Evolutionary conservation across 2,329 filamentous ascomycete genomes (phyloP).

Genomic region (Verticillium longisporum): DNA sequence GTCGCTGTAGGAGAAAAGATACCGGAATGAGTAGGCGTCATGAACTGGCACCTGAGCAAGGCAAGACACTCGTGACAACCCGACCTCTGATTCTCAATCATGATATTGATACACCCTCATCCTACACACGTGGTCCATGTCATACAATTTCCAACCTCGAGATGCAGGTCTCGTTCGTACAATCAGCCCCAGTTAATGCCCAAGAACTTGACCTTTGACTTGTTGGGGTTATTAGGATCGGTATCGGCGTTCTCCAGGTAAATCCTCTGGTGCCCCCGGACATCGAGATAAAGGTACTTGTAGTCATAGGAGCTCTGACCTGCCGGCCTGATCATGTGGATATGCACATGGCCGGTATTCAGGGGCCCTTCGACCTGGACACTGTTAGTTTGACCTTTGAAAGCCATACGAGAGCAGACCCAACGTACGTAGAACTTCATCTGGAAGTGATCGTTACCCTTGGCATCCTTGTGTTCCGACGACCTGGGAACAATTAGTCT

Average conservation of each 20-base stretch:
- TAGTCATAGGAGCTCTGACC: slow-evolving; percentile 68
- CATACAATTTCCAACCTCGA: neutral
- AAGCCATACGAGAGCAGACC: neutral
- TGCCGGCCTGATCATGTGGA: slow-evolving; percentile 68
- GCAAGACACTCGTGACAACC: too few species aligned
- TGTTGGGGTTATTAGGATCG: slow-evolving; percentile 21
- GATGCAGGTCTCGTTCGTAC: neutral
- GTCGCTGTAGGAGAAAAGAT: too few species aligned
- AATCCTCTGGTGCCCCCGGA: slow-evolving; percentile 61
- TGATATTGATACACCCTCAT: neutral
- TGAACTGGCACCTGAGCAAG: too few species aligned
- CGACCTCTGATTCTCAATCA: neutral
- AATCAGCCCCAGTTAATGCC: slow-evolving; percentile 51
- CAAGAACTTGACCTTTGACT: slow-evolving; percentile 48
- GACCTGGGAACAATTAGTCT: slow-evolving; percentile 43
- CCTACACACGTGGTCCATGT: neutral
- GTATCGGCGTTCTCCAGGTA: slow-evolving; percentile 58
- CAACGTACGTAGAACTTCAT: slow-evolving; percentile 75
- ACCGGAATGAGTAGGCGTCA: too few species aligned
- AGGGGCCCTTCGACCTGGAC: slow-evolving; percentile 67
- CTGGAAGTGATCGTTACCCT: slow-evolving; percentile 71
- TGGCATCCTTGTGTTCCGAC: slow-evolving; percentile 59
- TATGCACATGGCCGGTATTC: slow-evolving; percentile 64
- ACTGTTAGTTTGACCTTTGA: slow-evolving; percentile 4
- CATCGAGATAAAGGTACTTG: slow-evolving; percentile 71